Base-by-base conservation (phyloP, 2,329 filamentous ascomycete species). In the Cladosporium colombiae region DNA sequence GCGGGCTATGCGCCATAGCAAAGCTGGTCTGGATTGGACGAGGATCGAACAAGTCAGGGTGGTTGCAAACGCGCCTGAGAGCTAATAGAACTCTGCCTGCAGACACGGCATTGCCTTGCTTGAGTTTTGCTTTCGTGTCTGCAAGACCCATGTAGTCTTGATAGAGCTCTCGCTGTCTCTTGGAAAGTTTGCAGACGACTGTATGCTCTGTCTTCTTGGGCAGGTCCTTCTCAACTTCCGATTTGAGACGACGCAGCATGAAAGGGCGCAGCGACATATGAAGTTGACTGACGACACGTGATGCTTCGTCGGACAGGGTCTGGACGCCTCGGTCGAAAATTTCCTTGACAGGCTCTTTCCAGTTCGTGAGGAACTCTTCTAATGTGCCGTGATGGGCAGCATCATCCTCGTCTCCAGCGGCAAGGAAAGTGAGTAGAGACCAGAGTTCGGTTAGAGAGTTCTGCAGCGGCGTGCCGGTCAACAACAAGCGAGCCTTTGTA, bases 31-130 rank as follows among this genome's bases (percentile, higher is more conserved):
- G 95, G 73, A 99, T 98, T 0, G 93, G 93, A 18, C 95, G 88
- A 66, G 96, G 96, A 71, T 98, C 91, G 73, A 99, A 99, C 10
- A 99, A 84, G 78, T 99, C 95, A 0, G 95, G 96, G 75, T 99
- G 95, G 72, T 99, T 99, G 84, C 95, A 99, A 61, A 99, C 96
- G 77, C 98, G 97, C 58, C 95, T 89, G 62, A 99, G 83, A 76
- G 97, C 95, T 93, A 99, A 97, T 61, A 99, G 81, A 78, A 96
- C 98, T 76, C 97, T 97, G 79, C 98, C 98, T 76, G 99, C 97
- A 21, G 93, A 97, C 69, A 99, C 87, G 76, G 97, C 97, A 74
- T 98, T 99, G 31, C 95, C 95, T 1, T 92, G 96, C 2, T 92
- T 87, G 21, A 99, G 82, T 0, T 93, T 97, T 67, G 92, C 90